Evolutionary conservation across 805 yeast genomes (phyloP).

Genomic region (Candida sanyiensis): DNA sequence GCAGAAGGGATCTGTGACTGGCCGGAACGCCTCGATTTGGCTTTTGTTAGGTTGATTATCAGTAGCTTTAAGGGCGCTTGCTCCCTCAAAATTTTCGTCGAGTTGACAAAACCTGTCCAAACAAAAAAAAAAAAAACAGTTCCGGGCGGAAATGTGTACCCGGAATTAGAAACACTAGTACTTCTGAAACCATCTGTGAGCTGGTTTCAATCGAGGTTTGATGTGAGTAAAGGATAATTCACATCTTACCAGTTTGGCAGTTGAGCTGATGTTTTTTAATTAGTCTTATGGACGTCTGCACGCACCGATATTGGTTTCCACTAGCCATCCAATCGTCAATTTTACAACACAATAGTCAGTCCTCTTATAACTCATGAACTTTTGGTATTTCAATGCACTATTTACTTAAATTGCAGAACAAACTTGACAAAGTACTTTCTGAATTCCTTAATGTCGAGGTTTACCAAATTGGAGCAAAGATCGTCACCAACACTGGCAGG

Average conservation of each 20-base stretch:
- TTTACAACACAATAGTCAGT: too few species aligned
- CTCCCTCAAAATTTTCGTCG: slow-evolving; percentile 12
- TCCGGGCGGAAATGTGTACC: background rate
- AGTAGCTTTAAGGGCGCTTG: background rate
- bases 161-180: background rate
- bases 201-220: too few species aligned
- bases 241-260: too few species aligned
- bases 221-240: too few species aligned
- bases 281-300: too few species aligned
- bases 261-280: too few species aligned
- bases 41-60: background rate
- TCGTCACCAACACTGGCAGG: slow-evolving; percentile 56
- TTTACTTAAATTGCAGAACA: slow-evolving; percentile 29
- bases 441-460: slow-evolving; percentile 55
- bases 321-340: too few species aligned
- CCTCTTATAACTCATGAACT: background rate
- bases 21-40: too few species aligned
- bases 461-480: slow-evolving; percentile 53
- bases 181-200: too few species aligned
- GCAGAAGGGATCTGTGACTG: background rate
- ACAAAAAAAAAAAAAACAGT: background rate
- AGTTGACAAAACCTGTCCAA: background rate
- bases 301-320: too few species aligned
- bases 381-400: slow-evolving; percentile 1
- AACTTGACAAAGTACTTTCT: slow-evolving; percentile 59